Evolutionary conservation across 768 basidiomycete genomes (phyloP).

Genomic region (Rhizopogon vulgaris): DNA sequence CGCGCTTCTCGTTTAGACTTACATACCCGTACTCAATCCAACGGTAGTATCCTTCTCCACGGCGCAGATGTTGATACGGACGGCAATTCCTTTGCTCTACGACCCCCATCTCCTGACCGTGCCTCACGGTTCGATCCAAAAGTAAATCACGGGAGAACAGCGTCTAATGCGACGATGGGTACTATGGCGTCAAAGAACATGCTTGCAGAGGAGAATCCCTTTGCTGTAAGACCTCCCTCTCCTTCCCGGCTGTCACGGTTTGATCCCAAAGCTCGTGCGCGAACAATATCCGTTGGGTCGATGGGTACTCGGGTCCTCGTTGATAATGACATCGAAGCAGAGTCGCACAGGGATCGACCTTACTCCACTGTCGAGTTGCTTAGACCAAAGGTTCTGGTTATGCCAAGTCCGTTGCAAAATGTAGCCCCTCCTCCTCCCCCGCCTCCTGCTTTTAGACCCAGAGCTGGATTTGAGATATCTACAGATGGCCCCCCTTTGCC

Average conservation of each 20-base stretch:
- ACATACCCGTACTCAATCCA: slow-evolving; percentile 46
- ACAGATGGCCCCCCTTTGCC: slow-evolving; percentile 76
- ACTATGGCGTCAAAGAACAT: slow-evolving; percentile 27
- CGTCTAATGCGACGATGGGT: slow-evolving; percentile 43
- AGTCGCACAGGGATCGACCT: slow-evolving; percentile 41
- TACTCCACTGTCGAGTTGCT: slow-evolving; percentile 76
- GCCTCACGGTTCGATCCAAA: slow-evolving; percentile 42
- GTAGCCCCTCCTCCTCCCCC: slow-evolving; percentile 27
- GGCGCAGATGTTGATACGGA: slow-evolving; percentile 28
- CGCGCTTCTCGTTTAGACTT: slow-evolving; percentile 29
- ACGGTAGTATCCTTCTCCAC: slow-evolving; percentile 41
- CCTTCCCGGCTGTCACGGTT: slow-evolving; percentile 60
- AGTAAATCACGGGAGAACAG: slow-evolving; percentile 29
- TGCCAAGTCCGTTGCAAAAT: slow-evolving; percentile 83
- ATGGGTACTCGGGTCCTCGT: slow-evolving; percentile 58
- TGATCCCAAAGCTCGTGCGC: slow-evolving; percentile 71
- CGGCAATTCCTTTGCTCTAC: slow-evolving; percentile 29
- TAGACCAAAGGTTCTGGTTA: slow-evolving; percentile 87
- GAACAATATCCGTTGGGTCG: slow-evolving; percentile 60
- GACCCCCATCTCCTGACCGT: slow-evolving; percentile 31
- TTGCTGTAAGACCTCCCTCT: slow-evolving; percentile 62
- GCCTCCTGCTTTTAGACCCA: slow-evolving; percentile 27
- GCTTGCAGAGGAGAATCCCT: slow-evolving; percentile 51
- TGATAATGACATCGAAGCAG: slow-evolving; percentile 42
- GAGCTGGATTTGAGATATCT: slow-evolving; percentile 58